Evolutionary conservation across 208 protist species (phyloP).

Genomic region (Trichomonas gallinae): DNA sequence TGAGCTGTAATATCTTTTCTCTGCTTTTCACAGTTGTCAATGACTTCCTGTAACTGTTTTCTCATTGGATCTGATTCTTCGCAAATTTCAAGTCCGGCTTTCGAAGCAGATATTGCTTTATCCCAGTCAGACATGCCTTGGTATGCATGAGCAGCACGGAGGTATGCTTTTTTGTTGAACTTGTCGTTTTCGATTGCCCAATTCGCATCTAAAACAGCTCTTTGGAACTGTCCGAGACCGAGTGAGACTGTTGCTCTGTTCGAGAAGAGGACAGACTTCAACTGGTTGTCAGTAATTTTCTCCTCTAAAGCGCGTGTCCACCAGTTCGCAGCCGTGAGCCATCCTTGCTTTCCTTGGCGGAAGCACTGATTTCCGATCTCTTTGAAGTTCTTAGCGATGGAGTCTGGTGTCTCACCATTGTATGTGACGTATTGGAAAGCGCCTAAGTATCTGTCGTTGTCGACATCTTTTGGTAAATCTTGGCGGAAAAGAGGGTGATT

Average conservation of each 20-base stretch:
- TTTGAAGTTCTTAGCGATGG: not conserved
- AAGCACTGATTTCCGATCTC: not conserved
- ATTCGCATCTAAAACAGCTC: not conserved
- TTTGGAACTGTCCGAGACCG: not conserved
- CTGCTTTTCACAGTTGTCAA: not conserved
- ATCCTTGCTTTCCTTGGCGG: not conserved
- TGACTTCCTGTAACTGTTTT: not conserved
- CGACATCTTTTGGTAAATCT: not conserved
- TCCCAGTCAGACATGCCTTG: not conserved
- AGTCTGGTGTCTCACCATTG: not conserved
- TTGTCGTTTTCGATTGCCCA: not conserved
- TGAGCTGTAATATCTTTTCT: not conserved
- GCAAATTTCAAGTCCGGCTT: not conserved
- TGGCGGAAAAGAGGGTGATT: not conserved
- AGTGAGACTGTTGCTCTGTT: not conserved
- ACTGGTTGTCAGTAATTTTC: not conserved
- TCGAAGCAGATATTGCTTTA: not conserved
- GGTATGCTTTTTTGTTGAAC: not conserved
- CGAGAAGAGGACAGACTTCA: not conserved
- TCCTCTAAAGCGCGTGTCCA: not conserved
- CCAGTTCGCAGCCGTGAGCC: not conserved
- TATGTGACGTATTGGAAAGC: not conserved
- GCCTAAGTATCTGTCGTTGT: not conserved
- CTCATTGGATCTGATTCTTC: not conserved
- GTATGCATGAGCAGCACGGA: conserved; percentile 7